Evolutionary conservation across 2,329 filamentous ascomycete genomes (phyloP), one percentile per base, ranked within the genome.

Genomic region (Fusarium sterilihyphosum): DNA sequence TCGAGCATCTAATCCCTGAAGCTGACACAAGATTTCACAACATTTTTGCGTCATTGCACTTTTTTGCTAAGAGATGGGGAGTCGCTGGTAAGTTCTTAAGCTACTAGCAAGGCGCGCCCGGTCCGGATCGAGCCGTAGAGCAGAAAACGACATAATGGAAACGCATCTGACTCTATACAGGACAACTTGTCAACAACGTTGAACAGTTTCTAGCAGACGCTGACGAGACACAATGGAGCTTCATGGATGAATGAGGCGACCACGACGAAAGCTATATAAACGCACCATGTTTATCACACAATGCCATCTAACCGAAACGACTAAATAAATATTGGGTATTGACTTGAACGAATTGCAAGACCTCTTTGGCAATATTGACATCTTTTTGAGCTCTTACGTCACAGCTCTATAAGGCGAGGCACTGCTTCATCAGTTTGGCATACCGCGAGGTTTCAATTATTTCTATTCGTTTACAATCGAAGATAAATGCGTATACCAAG

Each of bases 31-130:
- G 77, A 46, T 82, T 82, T 61, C 80, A 81, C 47, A 80, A 82
- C 38, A 78, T 81, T 26, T 82, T 80, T 67, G 79, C 80, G 37
- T 79, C 79, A 14, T 73, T 82, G 33, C 80, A 82, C 58, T 82
- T 79, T 67, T 81, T 81, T 43, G 80, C 80, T 13, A 82, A 82
- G 69, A 69, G 81, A 57, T 82, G 81, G 81, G 79, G 76, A 41
- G 78, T 81, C 69, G 81, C 80, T 35, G 80, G 80, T 81, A 61
- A 65, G 80, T 75, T 33, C 26, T 35, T 66, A 29, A 14, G 41
- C 38, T 58, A 46, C 37, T 70, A 54, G 66, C 67, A 70, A 66
- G 58, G 37, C 43, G 20, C 22, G 33, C 47, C 38, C 49, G 24
- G 65, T 54, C 65, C 54, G 26, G 33, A 49, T 65, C 44, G 50